These are phyloP conservation scores for Hypoxylon trugodes DNA, from an alignment of 495 filamentous ascomycete species.

Conservation along the genomic window DNA sequence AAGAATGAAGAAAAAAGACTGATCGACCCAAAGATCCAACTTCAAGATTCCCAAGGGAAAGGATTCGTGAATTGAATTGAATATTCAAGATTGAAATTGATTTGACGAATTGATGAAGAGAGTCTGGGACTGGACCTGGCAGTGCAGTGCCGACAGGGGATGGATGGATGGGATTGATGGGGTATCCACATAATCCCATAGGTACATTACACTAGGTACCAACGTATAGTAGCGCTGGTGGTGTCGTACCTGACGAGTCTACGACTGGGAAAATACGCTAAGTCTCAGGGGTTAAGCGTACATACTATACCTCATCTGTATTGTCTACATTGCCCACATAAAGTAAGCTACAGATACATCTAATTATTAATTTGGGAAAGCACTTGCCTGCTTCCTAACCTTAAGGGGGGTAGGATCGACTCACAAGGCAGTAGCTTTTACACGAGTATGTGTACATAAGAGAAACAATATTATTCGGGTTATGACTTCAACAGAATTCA, in stretches of 20 bases:
- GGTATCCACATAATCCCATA: constrained; percentile 7
- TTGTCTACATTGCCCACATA: not conserved
- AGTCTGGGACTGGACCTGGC: constrained; percentile 8
- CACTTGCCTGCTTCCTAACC: too few relatives aligned
- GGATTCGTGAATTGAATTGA: constrained; percentile 29
- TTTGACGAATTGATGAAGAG: constrained; percentile 33
- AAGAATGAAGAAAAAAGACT: constrained; percentile 9
- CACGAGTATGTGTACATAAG: too few relatives aligned
- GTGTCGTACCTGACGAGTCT: constrained; percentile 43
- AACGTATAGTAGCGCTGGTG: not conserved
- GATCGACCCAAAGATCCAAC: constrained; percentile 25
- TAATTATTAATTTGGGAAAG: not conserved
- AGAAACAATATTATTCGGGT: too few relatives aligned
- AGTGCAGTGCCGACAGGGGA: constrained; percentile 5
- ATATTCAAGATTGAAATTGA: constrained; percentile 32
- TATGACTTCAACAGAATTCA: too few relatives aligned
- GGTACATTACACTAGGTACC: constrained; percentile 5
- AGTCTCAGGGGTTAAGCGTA: constrained; percentile 37
- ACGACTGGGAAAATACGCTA: constrained; percentile 48
- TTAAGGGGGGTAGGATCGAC: too few relatives aligned
- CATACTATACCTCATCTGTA: not conserved
- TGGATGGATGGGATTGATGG: constrained; percentile 6
- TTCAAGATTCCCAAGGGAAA: constrained; percentile 17
- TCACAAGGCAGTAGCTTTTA: too few relatives aligned
- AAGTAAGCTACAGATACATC: not conserved